Conservation (phyloP, 148 eudicot species). For the Nyssa sinensis region DNA sequence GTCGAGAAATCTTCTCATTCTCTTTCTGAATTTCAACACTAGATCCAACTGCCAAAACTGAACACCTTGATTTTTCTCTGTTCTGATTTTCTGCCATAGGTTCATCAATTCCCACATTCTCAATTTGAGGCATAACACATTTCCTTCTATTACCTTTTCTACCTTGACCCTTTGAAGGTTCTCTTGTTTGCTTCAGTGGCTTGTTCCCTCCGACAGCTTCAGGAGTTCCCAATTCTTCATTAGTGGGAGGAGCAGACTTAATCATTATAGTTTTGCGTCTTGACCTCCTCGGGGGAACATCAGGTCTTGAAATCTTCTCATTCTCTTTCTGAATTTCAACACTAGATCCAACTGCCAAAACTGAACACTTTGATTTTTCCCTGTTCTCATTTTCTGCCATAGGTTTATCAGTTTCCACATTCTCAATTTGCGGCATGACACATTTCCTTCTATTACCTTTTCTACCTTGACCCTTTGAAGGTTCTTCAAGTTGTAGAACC, state of each 20-base stretch:
- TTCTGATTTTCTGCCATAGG: slow-evolving; percentile 17
- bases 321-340: not conserved
- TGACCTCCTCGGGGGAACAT: not conserved
- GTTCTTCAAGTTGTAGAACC: not conserved
- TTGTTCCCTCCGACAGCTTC: no score
- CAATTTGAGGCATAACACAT: slow-evolving; percentile 1
- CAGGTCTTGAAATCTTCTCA: not conserved
- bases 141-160: not conserved
- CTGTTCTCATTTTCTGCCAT: slow-evolving; percentile 19
- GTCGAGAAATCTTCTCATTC: not conserved
- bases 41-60: not conserved
- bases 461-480: not conserved
- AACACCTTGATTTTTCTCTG: not conserved
- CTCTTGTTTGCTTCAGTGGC: not conserved
- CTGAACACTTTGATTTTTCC: not conserved
- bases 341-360: not conserved
- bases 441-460: not conserved
- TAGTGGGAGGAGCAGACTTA: not conserved
- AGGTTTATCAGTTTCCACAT: not conserved
- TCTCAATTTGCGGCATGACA: slow-evolving; percentile 10
- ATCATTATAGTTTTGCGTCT: not conserved
- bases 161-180: not conserved
- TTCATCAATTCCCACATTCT: not conserved
- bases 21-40: not conserved
- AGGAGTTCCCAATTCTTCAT: no score